phyloP scores from a whole-genome alignment of 257 asterid genomes.

The Nicotiana paniculata region DNA sequence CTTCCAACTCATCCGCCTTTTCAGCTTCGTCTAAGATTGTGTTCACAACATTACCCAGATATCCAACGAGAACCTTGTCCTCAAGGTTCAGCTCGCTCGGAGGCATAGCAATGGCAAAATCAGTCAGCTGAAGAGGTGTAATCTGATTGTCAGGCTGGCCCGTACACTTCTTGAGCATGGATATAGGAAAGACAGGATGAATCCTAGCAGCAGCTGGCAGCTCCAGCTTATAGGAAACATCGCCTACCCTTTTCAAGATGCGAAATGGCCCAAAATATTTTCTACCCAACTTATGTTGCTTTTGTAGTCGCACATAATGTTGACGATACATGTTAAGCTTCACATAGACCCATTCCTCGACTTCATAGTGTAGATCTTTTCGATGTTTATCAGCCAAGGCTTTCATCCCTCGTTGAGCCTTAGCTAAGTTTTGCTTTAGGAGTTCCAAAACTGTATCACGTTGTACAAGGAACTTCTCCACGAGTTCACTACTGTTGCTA shows the following conservation, averaged over 20 bases:
- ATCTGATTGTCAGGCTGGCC: too few relatives aligned
- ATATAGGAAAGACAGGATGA: background rate
- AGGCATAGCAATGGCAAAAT: too few relatives aligned
- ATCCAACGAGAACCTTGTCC: too few relatives aligned
- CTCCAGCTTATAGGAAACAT: background rate
- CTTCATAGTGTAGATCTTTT: background rate
- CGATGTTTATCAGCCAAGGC: background rate
- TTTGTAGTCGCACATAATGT: background rate
- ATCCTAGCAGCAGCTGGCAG: background rate
- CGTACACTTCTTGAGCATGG: too few relatives aligned
- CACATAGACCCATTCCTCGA: background rate
- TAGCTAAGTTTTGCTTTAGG: background rate
- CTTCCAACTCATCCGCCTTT: too few relatives aligned
- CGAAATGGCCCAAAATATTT: background rate
- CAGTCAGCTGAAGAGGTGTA: too few relatives aligned
- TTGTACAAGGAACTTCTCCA: background rate
- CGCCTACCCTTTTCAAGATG: background rate
- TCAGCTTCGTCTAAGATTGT: too few relatives aligned
- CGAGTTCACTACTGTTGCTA: too few relatives aligned
- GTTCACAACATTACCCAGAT: too few relatives aligned
- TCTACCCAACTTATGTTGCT: background rate
- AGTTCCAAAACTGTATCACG: background rate
- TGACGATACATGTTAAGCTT: background rate
- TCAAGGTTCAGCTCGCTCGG: too few relatives aligned
- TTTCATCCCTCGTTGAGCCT: background rate